These are phyloP conservation scores for Claviceps humidiphila DNA, from an alignment of 2,329 filamentous ascomycete genomes.

Conservation along the genomic window DNA sequence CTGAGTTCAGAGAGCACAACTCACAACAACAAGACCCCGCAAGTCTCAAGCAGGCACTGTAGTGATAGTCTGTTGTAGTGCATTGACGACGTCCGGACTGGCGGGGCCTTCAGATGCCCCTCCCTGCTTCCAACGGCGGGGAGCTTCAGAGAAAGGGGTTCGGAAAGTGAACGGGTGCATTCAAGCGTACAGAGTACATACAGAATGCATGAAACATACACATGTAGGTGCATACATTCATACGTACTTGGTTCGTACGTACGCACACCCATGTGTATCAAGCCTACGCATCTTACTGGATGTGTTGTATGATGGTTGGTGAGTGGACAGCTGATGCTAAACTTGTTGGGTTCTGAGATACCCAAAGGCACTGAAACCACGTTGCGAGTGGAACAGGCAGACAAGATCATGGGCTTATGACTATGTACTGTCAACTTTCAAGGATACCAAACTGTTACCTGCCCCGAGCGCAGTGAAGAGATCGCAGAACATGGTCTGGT, in stretches of 20 bases:
- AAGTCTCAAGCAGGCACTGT: not conserved
- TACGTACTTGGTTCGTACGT: too few species aligned
- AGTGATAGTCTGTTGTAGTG: not conserved
- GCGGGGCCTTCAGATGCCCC: not conserved
- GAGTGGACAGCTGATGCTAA: not conserved
- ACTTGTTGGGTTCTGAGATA: not conserved
- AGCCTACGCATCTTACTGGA: not conserved
- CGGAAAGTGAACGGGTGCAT: not conserved
- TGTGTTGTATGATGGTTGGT: not conserved
- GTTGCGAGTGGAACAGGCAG: not conserved
- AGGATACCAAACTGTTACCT: not conserved
- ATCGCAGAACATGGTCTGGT: not conserved
- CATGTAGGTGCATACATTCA: too few species aligned
- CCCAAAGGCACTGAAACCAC: not conserved
- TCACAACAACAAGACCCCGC: not conserved
- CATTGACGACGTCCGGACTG: not conserved
- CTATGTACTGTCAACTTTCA: not conserved
- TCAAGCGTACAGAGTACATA: not conserved
- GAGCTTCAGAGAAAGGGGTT: not conserved
- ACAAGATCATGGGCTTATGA: not conserved
- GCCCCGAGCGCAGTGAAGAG: not conserved
- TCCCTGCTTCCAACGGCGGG: not conserved
- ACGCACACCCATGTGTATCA: too few species aligned
- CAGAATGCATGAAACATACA: not conserved
- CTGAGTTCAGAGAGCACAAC: not conserved